phyloP scores from a whole-genome alignment of 1,284 basidiomycete species.

The Xerocomus nothofagi region DNA sequence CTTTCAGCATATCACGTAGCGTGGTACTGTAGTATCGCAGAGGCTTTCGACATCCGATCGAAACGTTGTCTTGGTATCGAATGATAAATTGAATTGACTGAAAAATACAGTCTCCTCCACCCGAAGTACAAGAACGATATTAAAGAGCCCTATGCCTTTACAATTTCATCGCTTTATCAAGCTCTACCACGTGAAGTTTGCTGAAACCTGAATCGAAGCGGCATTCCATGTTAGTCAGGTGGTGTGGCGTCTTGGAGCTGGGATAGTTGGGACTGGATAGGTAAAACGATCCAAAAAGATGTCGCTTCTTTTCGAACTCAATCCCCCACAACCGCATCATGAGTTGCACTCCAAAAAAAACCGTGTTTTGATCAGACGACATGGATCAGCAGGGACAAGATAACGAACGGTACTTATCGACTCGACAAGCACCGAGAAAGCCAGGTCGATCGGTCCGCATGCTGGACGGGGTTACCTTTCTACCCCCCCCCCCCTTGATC shows the following conservation, averaged over 20 bases:
- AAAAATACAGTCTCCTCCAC: too few relatives aligned
- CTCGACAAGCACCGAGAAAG: background rate
- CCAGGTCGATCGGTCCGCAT: background rate
- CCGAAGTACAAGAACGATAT: too few relatives aligned
- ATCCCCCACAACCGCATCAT: background rate
- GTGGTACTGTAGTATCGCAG: too few relatives aligned
- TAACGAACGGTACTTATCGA: constrained; percentile 1
- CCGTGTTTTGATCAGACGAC: background rate
- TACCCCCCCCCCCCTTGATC: background rate
- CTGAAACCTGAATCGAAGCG: too few relatives aligned
- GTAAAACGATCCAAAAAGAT: background rate
- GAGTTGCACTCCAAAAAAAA: background rate
- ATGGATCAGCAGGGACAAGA: background rate
- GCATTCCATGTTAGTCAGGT: constrained; percentile 1
- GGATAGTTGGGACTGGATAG: background rate
- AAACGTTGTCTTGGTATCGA: too few relatives aligned
- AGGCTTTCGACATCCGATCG: too few relatives aligned
- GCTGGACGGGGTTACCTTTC: background rate
- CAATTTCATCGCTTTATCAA: too few relatives aligned
- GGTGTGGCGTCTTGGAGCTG: background rate
- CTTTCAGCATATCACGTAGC: too few relatives aligned
- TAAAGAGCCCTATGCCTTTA: too few relatives aligned
- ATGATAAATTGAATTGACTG: too few relatives aligned
- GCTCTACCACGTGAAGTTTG: too few relatives aligned
- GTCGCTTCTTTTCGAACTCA: background rate